Evolutionary conservation across 257 asterid species (phyloP), one percentile per base, ranked within the genome.

Genomic region (Solanum medicagineum): DNA sequence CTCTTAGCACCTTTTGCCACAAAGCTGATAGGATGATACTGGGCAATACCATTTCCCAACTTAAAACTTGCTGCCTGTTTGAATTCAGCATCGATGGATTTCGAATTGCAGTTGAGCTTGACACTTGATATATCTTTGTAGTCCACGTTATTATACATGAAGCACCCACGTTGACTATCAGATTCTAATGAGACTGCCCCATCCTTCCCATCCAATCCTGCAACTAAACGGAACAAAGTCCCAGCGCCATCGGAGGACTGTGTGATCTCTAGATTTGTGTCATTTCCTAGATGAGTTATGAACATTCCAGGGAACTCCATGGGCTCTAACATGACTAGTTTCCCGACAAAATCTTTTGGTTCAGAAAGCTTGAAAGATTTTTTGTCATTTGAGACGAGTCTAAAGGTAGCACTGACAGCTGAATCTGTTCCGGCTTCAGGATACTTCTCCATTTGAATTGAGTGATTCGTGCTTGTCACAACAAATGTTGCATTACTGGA

Each of bases 1-100:
- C 97, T 89, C 2, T 63, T 42, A 40, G 89, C 10, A 68, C 99
- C 99, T 88, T 89, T 93, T 24, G 94, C 97, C 75, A 92, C 91
- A 66, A 96, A 96, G 84, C 97, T 95, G 24, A 96, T 90, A 1
- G 98, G 97, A 89, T 95, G 91, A 87, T 96, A 96, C 86, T 92
- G 88, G 49, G 87, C 88, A 5, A 90, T 84, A 42, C 98, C 97
- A 42, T 88, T 87, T 8, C 87, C 88, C 91, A 93, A 0, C 44
- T 42, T 85, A 74, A 96, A 95, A 84, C 99, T 96, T 11, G 92
- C 90, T 8, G 87, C 95, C 63, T 85, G 26, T 10, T 88, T 84
- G 79, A 93, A 93, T 42, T 86, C 92, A 19, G 47, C 88, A 49
- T 82, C 89, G 0, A 88, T 59, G 19, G 93, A 86, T 81, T 45